Base-by-base conservation (phyloP, 768 basidiomycete species). In the Trametes elegans region DNA sequence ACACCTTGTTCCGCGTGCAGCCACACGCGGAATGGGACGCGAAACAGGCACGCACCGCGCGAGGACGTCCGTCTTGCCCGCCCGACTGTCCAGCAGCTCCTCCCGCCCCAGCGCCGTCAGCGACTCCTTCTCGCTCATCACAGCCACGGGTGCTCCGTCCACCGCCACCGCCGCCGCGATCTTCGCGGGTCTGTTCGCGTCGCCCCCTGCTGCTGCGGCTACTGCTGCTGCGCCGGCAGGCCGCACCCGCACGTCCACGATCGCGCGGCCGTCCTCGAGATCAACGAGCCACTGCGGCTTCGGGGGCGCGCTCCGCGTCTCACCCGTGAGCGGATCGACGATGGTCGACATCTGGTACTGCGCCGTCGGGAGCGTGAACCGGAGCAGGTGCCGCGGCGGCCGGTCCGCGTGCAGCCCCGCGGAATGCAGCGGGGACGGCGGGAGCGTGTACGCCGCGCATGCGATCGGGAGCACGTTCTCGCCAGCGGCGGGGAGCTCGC, bases 401-500 rank as follows among this genome's bases (percentile, higher is more conserved):
- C 71, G 69, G 56, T 78, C 78, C 16, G 69, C 66, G 53, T 82
- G 81, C 32, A 86, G 74, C 24, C 76, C 80, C 14, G 89, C 86
- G 19, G 91, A 89, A 62, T 89, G 90, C 53, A 91, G 72, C 10
- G 92, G 83, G 19, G 92, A 93, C 2, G 85, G 82, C 0, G 95
- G 92, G 49, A 96, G 79, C 0, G 87, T 88, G 66, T 90, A 80
- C 13, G 94, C 74, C 5, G 78, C 76, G 54, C 81, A 80, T 24
- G 69, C 67, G 58, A 90, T 72, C 14, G 83, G 90, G 26, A 84
- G 77, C 31, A 61, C 72, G 24, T 43, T 51, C 18, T 51, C 53
- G 18, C 43, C 57, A 5, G 49, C 39, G 27, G 14, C 43, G 3
- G 34, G 46, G 28, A 29, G 28, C 3, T 6, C 59, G 63, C 18